Percentiles rank a stretch among this genome's conserved stretches.
phyloP scores from a whole-genome alignment of 148 eudicot species.

The Hydrangea macrophylla region DNA sequence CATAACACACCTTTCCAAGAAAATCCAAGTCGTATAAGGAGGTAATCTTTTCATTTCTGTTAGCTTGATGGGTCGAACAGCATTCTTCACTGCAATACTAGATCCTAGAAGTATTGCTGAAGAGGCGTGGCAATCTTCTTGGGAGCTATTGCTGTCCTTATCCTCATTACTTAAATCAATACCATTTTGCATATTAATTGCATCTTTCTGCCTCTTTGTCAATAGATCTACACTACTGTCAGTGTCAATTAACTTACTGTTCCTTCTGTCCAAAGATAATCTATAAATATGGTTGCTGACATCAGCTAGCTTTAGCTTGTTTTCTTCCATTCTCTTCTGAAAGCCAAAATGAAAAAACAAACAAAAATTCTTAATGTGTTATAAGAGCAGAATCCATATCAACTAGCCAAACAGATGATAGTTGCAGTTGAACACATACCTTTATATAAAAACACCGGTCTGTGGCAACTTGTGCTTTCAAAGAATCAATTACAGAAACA shows the following conservation, averaged over 20 bases:
- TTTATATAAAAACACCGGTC: slow-evolving; percentile 53
- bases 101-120: slow-evolving; percentile 86
- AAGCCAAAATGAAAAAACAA: slow-evolving; percentile 14
- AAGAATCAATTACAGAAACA: slow-evolving; percentile 54
- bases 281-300: slow-evolving; percentile 38
- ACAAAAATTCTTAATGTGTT: neutral
- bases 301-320: slow-evolving; percentile 52
- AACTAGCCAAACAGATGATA: neutral
- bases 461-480: slow-evolving; percentile 64
- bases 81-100: slow-evolving; percentile 72
- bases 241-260: slow-evolving; percentile 21
- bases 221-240: slow-evolving; percentile 45
- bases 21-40: slow-evolving; percentile 93
- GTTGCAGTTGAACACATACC: slow-evolving; percentile 38
- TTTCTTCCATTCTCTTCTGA: slow-evolving; percentile 79
- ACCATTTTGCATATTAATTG: slow-evolving; percentile 74
- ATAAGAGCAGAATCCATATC: neutral
- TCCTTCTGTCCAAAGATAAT: slow-evolving; percentile 58
- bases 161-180: slow-evolving; percentile 50
- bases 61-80: slow-evolving; percentile 80
- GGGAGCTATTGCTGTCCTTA: slow-evolving; percentile 56
- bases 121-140: slow-evolving; percentile 57
- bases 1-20: slow-evolving; percentile 71
- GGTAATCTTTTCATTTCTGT: slow-evolving; percentile 74
- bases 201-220: slow-evolving; percentile 76